These are phyloP conservation scores for Trypanosoma congolense DNA, from an alignment of 208 protist genomes.

Conservation along the genomic window DNA sequence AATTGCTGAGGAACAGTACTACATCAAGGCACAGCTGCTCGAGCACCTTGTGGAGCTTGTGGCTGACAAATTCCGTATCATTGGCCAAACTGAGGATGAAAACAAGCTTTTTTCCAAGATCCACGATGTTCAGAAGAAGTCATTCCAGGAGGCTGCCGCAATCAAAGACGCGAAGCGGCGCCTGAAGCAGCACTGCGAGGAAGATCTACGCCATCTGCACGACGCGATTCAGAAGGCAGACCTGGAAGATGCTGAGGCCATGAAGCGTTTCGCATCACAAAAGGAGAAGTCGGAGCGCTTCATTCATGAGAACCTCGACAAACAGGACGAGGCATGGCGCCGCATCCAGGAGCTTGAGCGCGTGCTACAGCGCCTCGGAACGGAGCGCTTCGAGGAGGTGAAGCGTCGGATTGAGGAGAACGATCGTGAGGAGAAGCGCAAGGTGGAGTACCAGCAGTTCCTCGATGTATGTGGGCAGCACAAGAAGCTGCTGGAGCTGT, in stretches of 20 bases:
- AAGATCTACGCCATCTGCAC: background rate
- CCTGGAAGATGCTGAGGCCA: conserved; percentile 8
- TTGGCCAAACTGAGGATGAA: conserved; percentile 7
- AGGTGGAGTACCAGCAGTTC: conserved; percentile 9
- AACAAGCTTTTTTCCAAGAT: conserved; percentile 4
- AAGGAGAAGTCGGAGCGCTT: conserved; percentile 8
- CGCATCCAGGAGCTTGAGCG: conserved; percentile 8
- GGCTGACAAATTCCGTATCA: conserved; percentile 10
- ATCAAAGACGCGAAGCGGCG: conserved; percentile 8
- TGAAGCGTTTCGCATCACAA: conserved; percentile 3
- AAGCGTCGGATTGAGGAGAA: conserved; percentile 6
- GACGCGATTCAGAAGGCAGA: conserved; percentile 6
- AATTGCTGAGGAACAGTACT: conserved; percentile 9
- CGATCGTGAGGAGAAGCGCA: conserved; percentile 8
- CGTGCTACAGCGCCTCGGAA: conserved; percentile 8
- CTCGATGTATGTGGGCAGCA: conserved; percentile 8
- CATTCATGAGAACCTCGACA: conserved; percentile 9
- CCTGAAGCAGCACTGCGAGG: conserved; percentile 7
- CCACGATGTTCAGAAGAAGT: conserved; percentile 8
- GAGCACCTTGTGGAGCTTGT: conserved; percentile 7
- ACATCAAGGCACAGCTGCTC: conserved; percentile 9
- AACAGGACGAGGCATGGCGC: conserved; percentile 6
- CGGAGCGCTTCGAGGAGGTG: conserved; percentile 8
- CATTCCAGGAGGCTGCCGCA: conserved; percentile 4
- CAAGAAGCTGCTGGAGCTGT: conserved; percentile 9